Conservation (phyloP, 2,329 filamentous ascomycete species). For the Didymella sp. region DNA sequence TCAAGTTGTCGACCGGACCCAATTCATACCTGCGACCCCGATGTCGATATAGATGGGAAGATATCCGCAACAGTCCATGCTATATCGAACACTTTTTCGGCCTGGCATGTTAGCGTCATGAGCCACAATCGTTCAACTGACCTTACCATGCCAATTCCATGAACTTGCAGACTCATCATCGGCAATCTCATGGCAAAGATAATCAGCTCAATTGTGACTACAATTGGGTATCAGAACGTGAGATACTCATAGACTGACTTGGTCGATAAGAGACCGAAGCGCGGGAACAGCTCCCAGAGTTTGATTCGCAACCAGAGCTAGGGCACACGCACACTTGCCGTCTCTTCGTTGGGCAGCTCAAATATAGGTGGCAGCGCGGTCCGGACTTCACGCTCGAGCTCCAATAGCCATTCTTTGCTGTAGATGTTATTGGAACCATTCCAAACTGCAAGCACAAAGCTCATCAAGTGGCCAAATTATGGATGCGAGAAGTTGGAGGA, state of each 20-base stretch:
- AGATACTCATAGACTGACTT: slow-evolving; percentile 60
- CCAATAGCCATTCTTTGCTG: slow-evolving; percentile 62
- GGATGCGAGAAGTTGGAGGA: slow-evolving; percentile 66
- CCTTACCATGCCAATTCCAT: slow-evolving; percentile 41
- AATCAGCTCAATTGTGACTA: slow-evolving; percentile 67
- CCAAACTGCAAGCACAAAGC: slow-evolving; percentile 68
- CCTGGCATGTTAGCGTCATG: slow-evolving; percentile 19
- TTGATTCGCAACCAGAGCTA: slow-evolving; percentile 72
- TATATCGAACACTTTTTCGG: slow-evolving; percentile 42
- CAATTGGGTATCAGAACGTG: slow-evolving; percentile 69
- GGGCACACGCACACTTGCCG: slow-evolving; percentile 64
- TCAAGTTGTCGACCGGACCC: slow-evolving; percentile 29
- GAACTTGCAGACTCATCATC: slow-evolving; percentile 32
- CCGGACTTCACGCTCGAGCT: slow-evolving; percentile 68
- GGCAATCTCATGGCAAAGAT: slow-evolving; percentile 46
- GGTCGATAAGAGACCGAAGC: slow-evolving; percentile 60
- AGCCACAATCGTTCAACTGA: too few species aligned
- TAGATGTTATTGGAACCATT: slow-evolving; percentile 68
- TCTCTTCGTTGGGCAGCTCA: slow-evolving; percentile 60
- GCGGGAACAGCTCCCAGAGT: slow-evolving; percentile 67
- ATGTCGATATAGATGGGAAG: slow-evolving; percentile 31
- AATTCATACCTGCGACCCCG: slow-evolving; percentile 25
- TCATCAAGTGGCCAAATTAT: slow-evolving; percentile 73
- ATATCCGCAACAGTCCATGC: slow-evolving; percentile 40
- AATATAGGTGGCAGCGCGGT: slow-evolving; percentile 62